Base-by-base conservation (phyloP, 2,329 filamentous ascomycete genomes). In the Plectosphaerella sp. region DNA sequence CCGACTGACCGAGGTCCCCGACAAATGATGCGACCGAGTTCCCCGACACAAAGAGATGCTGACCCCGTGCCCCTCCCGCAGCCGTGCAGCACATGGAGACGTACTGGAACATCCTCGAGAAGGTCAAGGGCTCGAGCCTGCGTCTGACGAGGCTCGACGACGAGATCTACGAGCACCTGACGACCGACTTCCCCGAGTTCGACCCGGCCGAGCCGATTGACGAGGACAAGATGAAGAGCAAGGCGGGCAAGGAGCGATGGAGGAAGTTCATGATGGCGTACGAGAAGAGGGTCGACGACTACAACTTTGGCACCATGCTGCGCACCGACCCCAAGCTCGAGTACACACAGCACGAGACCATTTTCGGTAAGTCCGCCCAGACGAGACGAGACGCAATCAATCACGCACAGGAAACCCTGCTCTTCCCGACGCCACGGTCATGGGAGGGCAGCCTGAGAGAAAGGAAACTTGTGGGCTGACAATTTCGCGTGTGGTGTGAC, bases 161-260 rank as follows among this genome's bases (percentile, higher is more conserved):
- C 68, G 91, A 97, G 45, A 99, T 99, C 71, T 86, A 89, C 72
- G 87, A 89, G 59, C 91, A 97, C 72, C 88, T 99, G 62, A 86
- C 86, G 71, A 77, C 79, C 58, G 89, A 91, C 48, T 97, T 99
- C 64, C 94, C 94, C 59, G 94, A 97, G 28, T 95, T 96, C 65
- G 89, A 99, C 70, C 84, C 91, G 1, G 81, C 85, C 16, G 84
- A 75, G 42, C 88, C 88, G 11, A 87, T 99, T 58, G 72, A 96
- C 67, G 94, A 99, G 75, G 87, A 96, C 61, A 79, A 89, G 62
- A 97, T 99, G 93, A 99, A 99, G 86, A 97, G 90, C 81, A 95
- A 96, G 76, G 73, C 77, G 14, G 93, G 93, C 67, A 99, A 99
- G 78, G 91, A 95, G 73, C 82, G 82, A 67, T 99, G 94, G 94